Conservation (phyloP, 768 basidiomycete species). For the Trametes maxima region DNA sequence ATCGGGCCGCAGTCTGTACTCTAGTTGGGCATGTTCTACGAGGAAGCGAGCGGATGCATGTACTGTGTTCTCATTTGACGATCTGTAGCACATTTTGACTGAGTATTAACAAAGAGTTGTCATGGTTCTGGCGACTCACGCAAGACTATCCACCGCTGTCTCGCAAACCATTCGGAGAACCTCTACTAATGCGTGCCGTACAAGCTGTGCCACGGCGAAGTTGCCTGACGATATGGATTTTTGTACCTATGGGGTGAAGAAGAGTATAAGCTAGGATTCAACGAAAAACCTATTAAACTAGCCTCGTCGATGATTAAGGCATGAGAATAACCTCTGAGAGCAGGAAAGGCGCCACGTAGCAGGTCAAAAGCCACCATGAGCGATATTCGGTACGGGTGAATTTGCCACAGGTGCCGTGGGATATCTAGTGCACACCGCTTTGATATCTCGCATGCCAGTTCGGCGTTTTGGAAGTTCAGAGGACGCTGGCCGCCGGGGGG, state of each 20-base stretch:
- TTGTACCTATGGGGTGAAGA: conserved; percentile 55
- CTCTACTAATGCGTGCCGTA: conserved; percentile 62
- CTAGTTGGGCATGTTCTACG: conserved; percentile 79
- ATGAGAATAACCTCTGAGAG: conserved; percentile 84
- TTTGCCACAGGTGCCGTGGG: conserved; percentile 48
- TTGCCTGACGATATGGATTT: conserved; percentile 66
- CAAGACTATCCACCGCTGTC: conserved; percentile 66
- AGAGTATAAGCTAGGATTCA: background rate
- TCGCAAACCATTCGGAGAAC: conserved; percentile 65
- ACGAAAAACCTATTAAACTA: conserved; percentile 27
- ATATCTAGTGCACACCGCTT: conserved; percentile 58
- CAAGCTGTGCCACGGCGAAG: conserved; percentile 69
- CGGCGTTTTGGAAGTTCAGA: conserved; percentile 57
- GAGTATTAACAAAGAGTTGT: conserved; percentile 3
- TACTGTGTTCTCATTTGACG: conserved; percentile 72
- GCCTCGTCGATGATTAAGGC: conserved; percentile 86
- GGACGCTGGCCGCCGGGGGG: conserved; percentile 70
- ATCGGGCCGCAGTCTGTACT: conserved; percentile 75
- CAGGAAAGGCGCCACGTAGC: conserved; percentile 74
- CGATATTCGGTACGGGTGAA: conserved; percentile 71
- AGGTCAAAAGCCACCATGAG: conserved; percentile 73
- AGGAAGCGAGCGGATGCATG: conserved; percentile 72
- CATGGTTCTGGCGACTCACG: conserved; percentile 51
- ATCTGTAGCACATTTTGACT: conserved; percentile 43
- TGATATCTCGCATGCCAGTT: conserved; percentile 57